A percentile compares a stretch with the other conserved stretches of the same genome.
These are phyloP conservation scores for Marchantia paleacea DNA, from an alignment of 225 moss, liverwort and hornwort species.

Conservation along the genomic window DNA sequence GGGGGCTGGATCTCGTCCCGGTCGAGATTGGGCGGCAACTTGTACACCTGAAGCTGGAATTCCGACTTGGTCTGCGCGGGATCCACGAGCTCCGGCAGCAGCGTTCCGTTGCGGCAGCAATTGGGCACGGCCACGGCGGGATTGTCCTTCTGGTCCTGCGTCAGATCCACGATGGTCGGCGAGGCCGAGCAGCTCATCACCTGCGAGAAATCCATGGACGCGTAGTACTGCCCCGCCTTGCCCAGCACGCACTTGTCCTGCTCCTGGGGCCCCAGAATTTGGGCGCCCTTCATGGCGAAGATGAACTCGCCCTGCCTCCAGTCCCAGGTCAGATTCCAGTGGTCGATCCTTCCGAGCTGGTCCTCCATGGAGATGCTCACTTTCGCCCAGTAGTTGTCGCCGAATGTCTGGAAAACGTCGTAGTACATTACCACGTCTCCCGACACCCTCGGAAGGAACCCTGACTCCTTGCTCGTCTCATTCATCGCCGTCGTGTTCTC, in stretches of 20 bases:
- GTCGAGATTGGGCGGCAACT: conserved; percentile 32
- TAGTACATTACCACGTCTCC: conserved; percentile 46
- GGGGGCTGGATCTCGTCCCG: conserved; percentile 35
- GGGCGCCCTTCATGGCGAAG: conserved; percentile 34
- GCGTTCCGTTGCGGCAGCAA: conserved; percentile 52
- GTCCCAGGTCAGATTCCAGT: conserved; percentile 48
- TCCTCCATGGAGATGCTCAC: conserved; percentile 45
- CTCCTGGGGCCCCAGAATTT: conserved; percentile 37
- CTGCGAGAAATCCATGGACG: conserved; percentile 9
- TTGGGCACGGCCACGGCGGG: conserved; percentile 12
- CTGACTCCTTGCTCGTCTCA: neutral
- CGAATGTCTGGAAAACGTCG: conserved; percentile 30
- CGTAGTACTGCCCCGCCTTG: conserved; percentile 25
- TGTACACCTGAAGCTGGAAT: conserved; percentile 37
- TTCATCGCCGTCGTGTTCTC: conserved; percentile 41
- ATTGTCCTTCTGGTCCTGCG: conserved; percentile 23
- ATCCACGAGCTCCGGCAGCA: conserved; percentile 43
- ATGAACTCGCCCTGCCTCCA: conserved; percentile 52
- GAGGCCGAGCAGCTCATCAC: conserved; percentile 41
- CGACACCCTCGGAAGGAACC: conserved; percentile 14
- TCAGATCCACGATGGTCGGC: conserved; percentile 46
- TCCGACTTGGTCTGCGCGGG: conserved; percentile 39
- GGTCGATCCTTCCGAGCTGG: conserved; percentile 44
- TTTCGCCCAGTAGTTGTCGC: conserved; percentile 29
- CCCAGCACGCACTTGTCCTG: conserved; percentile 45